Percentiles rank a stretch among this genome's conserved stretches.
Evolutionary conservation across 257 asterid genomes (phyloP).

Genomic region (Cinchona pubescens): DNA sequence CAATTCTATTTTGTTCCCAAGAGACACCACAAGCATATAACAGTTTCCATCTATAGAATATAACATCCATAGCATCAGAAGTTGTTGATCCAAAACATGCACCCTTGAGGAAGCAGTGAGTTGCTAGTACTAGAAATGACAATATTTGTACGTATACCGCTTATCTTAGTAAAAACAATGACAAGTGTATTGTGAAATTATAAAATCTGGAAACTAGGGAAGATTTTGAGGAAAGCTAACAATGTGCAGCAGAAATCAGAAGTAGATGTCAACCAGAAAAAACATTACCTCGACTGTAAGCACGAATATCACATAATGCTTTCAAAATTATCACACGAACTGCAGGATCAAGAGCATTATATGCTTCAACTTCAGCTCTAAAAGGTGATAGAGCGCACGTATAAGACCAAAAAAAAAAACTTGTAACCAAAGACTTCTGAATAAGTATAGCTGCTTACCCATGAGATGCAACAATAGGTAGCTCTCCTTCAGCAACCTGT

Average conservation of each 20-base stretch:
- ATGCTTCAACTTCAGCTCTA: conserved; percentile 89
- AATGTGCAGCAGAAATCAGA: conserved; percentile 1
- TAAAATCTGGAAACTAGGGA: neutral
- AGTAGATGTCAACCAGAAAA: conserved; percentile 15
- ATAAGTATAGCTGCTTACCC: conserved; percentile 57
- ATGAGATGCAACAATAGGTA: conserved; percentile 94
- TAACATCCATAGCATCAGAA: neutral
- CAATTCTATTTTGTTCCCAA: neutral
- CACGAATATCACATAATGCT: conserved; percentile 98
- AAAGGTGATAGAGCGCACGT: conserved; percentile 18
- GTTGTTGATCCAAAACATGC: neutral
- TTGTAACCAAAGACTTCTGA: conserved; percentile 7
- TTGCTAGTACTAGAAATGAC: neutral
- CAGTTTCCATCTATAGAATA: too few species aligned
- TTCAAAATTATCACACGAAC: conserved; percentile 89
- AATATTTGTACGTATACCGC: neutral
- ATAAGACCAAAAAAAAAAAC: conserved; percentile 16
- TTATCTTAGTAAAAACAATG: neutral
- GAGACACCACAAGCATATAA: neutral
- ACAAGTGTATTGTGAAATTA: neutral
- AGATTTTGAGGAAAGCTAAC: neutral
- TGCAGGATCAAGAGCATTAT: conserved; percentile 74
- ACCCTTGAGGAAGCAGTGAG: neutral
- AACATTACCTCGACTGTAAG: conserved; percentile 80
- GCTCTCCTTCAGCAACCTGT: conserved; percentile 97